Conservation (phyloP, 2,329 filamentous ascomycete genomes). For the Neobulgaria alba region DNA sequence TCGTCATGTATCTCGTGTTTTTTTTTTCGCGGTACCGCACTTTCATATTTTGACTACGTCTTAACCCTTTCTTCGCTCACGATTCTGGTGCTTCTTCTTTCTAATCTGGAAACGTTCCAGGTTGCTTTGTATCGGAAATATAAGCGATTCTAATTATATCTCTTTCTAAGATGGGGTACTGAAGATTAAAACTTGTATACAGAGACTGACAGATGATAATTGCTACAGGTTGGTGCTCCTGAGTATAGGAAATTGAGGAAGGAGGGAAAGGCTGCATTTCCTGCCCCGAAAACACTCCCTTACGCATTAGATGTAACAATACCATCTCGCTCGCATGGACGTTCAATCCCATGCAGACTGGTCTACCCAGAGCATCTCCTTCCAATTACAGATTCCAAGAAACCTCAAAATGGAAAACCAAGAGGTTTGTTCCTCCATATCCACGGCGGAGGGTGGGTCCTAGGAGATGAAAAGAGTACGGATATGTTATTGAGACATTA, state of each 20-base stretch:
- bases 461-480: slow-evolving; percentile 24
- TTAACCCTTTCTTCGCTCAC: no score
- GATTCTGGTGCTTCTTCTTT: no score
- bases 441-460: slow-evolving; percentile 41
- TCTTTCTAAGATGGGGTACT: no score
- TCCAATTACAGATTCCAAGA: slow-evolving; percentile 27
- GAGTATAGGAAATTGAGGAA: slow-evolving; percentile 46
- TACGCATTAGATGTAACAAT: slow-evolving; percentile 38
- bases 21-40: no score
- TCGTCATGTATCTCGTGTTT: slow-evolving; percentile 3
- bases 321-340: slow-evolving; percentile 42
- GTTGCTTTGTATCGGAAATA: no score
- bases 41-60: no score
- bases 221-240: slow-evolving; percentile 39
- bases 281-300: slow-evolving; percentile 37
- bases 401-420: slow-evolving; percentile 39
- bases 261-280: slow-evolving; percentile 43
- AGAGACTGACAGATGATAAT: background rate
- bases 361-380: no score
- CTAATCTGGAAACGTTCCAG: no score
- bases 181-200: no score
- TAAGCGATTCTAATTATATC: no score
- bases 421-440: slow-evolving; percentile 44
- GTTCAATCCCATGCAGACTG: slow-evolving; percentile 41
- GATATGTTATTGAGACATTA: slow-evolving; percentile 38